Conservation (phyloP, 169 alveolate genomes). For the Eimeria maxima region DNA sequence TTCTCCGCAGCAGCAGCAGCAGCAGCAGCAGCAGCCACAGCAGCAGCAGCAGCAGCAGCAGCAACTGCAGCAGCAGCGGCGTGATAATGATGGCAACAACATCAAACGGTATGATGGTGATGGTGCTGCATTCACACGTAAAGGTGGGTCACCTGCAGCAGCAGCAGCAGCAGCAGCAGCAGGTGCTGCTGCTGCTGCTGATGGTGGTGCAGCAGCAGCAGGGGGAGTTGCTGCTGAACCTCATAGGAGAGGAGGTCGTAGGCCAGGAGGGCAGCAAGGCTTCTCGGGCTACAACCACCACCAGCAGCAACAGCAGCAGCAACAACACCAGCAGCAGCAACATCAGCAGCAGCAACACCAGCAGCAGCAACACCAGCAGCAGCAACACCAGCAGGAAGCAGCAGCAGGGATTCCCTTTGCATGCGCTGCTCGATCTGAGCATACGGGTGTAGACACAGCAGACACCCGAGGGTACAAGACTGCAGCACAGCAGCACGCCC, state of each 20-base stretch:
- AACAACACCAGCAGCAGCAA: background rate
- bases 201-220: background rate
- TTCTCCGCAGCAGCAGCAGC: too few relatives aligned
- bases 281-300: background rate
- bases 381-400: too few relatives aligned
- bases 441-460: background rate
- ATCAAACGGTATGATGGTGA: too few relatives aligned
- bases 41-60: too few relatives aligned
- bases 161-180: conserved; percentile 51
- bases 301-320: background rate
- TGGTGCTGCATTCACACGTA: background rate
- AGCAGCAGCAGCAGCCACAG: too few relatives aligned
- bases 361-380: too few relatives aligned
- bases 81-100: too few relatives aligned
- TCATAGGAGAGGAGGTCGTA: background rate
- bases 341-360: conserved; percentile 38
- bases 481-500: background rate
- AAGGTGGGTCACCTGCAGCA: conserved; percentile 7
- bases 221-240: background rate
- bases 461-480: background rate
- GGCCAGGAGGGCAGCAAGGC: conserved; percentile 28
- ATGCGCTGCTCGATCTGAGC: background rate
- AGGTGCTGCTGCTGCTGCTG: background rate
- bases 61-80: too few relatives aligned
- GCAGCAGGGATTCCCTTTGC: background rate